Conservation (phyloP, 768 basidiomycete species). For the Trametes villosa region DNA sequence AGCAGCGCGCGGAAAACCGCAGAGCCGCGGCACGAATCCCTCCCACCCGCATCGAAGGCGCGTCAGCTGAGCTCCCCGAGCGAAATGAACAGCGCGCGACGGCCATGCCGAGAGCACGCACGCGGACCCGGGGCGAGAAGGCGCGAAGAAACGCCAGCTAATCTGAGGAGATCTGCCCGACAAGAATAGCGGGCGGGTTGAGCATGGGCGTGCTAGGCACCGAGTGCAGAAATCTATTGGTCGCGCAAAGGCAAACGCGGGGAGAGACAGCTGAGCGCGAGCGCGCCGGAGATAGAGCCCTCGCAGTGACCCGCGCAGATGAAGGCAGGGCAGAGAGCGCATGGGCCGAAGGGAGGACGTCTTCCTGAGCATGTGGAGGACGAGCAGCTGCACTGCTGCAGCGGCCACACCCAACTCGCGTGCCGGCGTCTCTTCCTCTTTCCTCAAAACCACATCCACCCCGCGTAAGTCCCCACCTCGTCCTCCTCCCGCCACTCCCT, state of each 20-base stretch:
- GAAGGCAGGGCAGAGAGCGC: not conserved
- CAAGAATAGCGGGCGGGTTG: too few relatives aligned
- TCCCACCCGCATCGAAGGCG: too few relatives aligned
- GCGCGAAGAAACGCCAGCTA: not conserved
- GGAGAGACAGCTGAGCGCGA: too few relatives aligned
- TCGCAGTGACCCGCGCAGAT: too few relatives aligned
- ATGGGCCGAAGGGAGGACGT: not conserved
- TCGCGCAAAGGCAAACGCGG: not conserved
- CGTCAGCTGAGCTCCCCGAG: too few relatives aligned
- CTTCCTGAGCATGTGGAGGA: not conserved
- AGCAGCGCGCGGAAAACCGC: too few relatives aligned
- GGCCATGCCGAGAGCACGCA: not conserved
- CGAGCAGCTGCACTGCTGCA: not conserved
- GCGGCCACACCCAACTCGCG: not conserved
- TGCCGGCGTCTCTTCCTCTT: not conserved
- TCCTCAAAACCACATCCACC: not conserved
- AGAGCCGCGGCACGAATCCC: too few relatives aligned
- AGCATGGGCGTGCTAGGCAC: too few relatives aligned
- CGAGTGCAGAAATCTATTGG: not conserved
- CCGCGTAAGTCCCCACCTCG: not conserved
- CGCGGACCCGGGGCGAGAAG: not conserved
- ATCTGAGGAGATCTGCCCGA: constrained; percentile 4
- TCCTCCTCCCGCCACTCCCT: not conserved
- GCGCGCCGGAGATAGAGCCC: not conserved
- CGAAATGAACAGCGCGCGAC: not conserved